phyloP scores from a whole-genome alignment of 108 stramenopile species.

The Skeletonema menzelii region DNA sequence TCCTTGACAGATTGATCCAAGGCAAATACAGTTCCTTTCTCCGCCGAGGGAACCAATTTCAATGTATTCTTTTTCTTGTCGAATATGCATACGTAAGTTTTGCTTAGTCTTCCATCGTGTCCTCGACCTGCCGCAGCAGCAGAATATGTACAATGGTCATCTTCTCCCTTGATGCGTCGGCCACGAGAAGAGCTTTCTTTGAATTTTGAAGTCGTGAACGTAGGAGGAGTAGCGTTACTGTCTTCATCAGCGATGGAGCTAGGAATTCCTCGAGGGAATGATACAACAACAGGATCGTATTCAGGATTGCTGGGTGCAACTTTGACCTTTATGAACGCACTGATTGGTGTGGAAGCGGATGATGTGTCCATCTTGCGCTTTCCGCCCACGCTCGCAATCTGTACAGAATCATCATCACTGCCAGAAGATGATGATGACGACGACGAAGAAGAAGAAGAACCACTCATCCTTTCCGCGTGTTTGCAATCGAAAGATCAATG shows the following conservation, averaged over 20 bases:
- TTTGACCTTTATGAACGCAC: constrained; percentile 9
- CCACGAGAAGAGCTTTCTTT: constrained; percentile 36
- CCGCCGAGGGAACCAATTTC: constrained; percentile 54
- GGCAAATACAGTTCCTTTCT: constrained; percentile 68
- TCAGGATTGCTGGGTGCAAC: constrained; percentile 31
- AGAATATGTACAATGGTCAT: constrained; percentile 51
- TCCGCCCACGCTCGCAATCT: not conserved
- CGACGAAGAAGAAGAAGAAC: not conserved
- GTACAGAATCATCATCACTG: not conserved
- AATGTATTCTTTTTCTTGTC: constrained; percentile 57
- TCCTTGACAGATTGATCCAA: constrained; percentile 64
- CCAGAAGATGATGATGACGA: constrained; percentile 9
- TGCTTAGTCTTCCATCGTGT: constrained; percentile 70
- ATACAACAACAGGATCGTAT: constrained; percentile 70
- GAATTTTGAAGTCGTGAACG: constrained; percentile 41
- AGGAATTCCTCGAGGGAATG: constrained; percentile 78
- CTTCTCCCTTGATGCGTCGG: constrained; percentile 36
- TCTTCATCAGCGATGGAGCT: constrained; percentile 15
- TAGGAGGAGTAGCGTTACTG: constrained; percentile 21
- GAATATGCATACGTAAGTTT: constrained; percentile 66
- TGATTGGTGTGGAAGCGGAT: not conserved
- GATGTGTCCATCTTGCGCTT: constrained; percentile 8
- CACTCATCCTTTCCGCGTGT: not conserved
- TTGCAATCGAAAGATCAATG: not conserved
- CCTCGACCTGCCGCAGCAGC: constrained; percentile 43